Evolutionary conservation across 2,329 filamentous ascomycete species (phyloP).

Genomic region (Aspergillus japonicus): DNA sequence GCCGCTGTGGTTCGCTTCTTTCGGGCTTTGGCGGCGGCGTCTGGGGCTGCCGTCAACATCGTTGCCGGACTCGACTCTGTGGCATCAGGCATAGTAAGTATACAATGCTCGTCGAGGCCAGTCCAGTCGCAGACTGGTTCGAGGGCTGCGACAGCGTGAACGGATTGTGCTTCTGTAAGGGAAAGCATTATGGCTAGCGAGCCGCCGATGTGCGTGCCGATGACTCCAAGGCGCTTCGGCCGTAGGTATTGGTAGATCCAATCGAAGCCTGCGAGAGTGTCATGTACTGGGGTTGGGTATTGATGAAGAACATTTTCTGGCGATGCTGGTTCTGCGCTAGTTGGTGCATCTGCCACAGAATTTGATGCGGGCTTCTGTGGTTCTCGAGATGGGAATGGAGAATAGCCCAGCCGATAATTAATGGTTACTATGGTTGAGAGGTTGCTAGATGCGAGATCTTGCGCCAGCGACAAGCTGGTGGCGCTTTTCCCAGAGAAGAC

Average conservation of each 20-base stretch:
- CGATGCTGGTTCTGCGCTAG: not conserved
- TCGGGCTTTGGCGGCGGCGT: not conserved
- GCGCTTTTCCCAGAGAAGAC: not conserved
- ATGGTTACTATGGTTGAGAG: slow-evolving; percentile 40
- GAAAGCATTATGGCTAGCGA: slow-evolving; percentile 46
- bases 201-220: slow-evolving; percentile 40
- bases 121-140: slow-evolving; percentile 43
- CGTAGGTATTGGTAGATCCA: slow-evolving; percentile 37
- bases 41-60: not conserved
- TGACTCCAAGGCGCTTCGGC: slow-evolving; percentile 30
- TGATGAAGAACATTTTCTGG: slow-evolving; percentile 15
- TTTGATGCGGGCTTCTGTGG: not conserved
- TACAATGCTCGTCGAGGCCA: slow-evolving; percentile 42
- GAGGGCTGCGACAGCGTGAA: slow-evolving; percentile 34
- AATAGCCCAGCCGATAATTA: slow-evolving; percentile 41
- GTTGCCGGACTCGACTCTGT: not conserved
- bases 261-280: slow-evolving; percentile 40
- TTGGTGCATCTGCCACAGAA: not conserved
- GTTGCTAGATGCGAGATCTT: slow-evolving; percentile 31
- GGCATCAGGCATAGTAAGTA: not conserved
- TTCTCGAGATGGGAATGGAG: not conserved
- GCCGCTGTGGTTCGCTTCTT: slow-evolving; percentile 6
- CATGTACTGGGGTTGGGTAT: slow-evolving; percentile 41
- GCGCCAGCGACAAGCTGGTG: not conserved
- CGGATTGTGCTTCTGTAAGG: slow-evolving; percentile 38